Conservation (phyloP, 257 asterid species). For the Gentiana dahurica region DNA sequence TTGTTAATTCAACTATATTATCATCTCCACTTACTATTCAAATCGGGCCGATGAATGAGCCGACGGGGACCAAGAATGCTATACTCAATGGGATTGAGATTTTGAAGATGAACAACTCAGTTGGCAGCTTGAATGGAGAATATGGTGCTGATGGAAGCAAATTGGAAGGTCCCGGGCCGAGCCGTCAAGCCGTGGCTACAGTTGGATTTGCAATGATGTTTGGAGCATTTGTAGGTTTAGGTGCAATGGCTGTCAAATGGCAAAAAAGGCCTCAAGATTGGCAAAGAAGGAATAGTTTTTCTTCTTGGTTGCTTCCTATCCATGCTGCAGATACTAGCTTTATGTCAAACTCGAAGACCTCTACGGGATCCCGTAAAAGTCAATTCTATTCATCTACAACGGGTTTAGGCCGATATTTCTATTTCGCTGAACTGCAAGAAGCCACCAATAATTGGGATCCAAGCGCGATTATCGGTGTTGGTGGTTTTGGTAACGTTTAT, state of each 20-base stretch:
- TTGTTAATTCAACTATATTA: conserved; percentile 11
- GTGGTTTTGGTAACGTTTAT: conserved; percentile 18
- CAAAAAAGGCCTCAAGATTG: conserved; percentile 15
- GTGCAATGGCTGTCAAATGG: conserved; percentile 11
- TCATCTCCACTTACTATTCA: conserved; percentile 13
- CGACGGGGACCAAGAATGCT: conserved; percentile 13
- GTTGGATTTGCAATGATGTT: conserved; percentile 4
- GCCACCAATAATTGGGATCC: conserved; percentile 11
- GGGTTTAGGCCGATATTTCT: conserved; percentile 10
- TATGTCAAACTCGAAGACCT: conserved; percentile 13
- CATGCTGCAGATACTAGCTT: conserved; percentile 1
- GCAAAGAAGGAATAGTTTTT: conserved; percentile 8
- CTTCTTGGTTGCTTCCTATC: conserved; percentile 13
- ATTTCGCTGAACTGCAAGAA: conserved; percentile 12
- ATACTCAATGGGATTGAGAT: conserved; percentile 25
- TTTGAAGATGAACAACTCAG: conserved; percentile 19
- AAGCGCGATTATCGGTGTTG: conserved; percentile 7
- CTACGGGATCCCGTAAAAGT: conserved; percentile 7
- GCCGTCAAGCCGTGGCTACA: conserved; percentile 54
- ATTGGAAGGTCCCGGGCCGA: conserved; percentile 2
- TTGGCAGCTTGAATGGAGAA: conserved; percentile 11
- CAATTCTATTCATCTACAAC: not conserved
- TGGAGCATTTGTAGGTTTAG: conserved; percentile 7
- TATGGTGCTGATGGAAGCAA: conserved; percentile 24
- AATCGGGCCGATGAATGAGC: conserved; percentile 20